A percentile compares a stretch with the other conserved stretches of the same genome.
phyloP scores from a whole-genome alignment of 805 yeast genomes.

The Pichia nakasei region DNA sequence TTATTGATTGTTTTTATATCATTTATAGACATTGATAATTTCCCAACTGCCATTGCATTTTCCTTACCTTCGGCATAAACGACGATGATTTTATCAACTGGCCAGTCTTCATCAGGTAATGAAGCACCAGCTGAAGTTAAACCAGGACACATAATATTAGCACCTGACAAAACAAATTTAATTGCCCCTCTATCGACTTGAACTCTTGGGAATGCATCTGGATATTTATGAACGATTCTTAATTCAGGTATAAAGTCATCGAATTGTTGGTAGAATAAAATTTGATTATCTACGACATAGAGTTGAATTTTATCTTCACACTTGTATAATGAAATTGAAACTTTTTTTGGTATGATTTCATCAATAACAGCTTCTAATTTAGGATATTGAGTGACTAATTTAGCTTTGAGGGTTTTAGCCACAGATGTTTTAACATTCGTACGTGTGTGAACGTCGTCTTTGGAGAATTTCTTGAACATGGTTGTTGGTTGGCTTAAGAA shows the following conservation, averaged over 20 bases:
- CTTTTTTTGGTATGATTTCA: constrained; percentile 78
- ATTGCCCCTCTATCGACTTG: constrained; percentile 95
- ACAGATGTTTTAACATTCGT: constrained; percentile 90
- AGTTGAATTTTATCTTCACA: constrained; percentile 86
- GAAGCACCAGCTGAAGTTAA: constrained; percentile 78
- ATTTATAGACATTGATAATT: constrained; percentile 76
- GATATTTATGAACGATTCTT: constrained; percentile 70
- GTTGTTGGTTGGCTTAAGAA: background rate
- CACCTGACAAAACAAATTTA: constrained; percentile 90
- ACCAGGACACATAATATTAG: constrained; percentile 96
- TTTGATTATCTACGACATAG: constrained; percentile 63
- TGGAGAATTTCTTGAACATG: constrained; percentile 48
- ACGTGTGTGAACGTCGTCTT: constrained; percentile 82
- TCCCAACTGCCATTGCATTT: constrained; percentile 85
- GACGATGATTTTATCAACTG: constrained; percentile 63
- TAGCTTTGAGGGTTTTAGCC: constrained; percentile 79
- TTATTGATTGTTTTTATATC: constrained; percentile 78
- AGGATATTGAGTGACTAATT: constrained; percentile 66
- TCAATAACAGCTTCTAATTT: constrained; percentile 70
- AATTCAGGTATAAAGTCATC: constrained; percentile 72
- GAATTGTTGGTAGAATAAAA: constrained; percentile 72
- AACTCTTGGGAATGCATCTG: constrained; percentile 74
- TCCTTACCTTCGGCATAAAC: constrained; percentile 92
- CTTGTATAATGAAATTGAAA: constrained; percentile 69
- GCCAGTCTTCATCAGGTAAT: constrained; percentile 65